Conservation (phyloP, 2,329 filamentous ascomycete species). For the Periconia digitata region DNA sequence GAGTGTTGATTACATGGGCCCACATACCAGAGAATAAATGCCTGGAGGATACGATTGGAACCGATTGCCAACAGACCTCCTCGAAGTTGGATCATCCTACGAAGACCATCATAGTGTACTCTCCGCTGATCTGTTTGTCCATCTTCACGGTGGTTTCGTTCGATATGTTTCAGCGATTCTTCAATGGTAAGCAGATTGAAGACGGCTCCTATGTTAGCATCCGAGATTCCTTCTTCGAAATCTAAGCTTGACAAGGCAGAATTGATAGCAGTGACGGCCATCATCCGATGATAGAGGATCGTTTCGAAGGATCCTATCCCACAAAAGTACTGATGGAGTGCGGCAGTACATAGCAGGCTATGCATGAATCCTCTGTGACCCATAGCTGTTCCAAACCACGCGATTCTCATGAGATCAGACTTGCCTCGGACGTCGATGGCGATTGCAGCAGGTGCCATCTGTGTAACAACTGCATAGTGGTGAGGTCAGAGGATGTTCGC, state of each 20-base stretch:
- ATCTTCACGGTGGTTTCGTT: slow-evolving; percentile 15
- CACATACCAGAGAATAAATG: slow-evolving; percentile 46
- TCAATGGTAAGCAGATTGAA: slow-evolving; percentile 43
- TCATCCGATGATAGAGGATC: slow-evolving; percentile 36
- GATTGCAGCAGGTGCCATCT: slow-evolving; percentile 41
- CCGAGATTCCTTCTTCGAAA: slow-evolving; percentile 28
- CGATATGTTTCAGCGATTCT: slow-evolving; percentile 27
- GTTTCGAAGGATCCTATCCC: slow-evolving; percentile 33
- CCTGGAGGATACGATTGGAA: slow-evolving; percentile 42
- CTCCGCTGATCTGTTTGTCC: slow-evolving; percentile 34
- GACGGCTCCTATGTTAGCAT: slow-evolving; percentile 42
- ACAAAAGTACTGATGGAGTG: slow-evolving; percentile 36
- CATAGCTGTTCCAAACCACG: slow-evolving; percentile 41
- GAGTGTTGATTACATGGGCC: not conserved
- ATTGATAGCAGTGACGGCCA: slow-evolving; percentile 39
- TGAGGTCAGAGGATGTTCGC: slow-evolving; percentile 17
- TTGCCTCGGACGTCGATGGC: slow-evolving; percentile 39
- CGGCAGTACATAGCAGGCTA: slow-evolving; percentile 39
- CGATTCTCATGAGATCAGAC: slow-evolving; percentile 37
- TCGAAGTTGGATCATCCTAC: slow-evolving; percentile 38
- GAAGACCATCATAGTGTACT: slow-evolving; percentile 37
- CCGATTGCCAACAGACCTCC: slow-evolving; percentile 36
- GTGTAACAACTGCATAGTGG: slow-evolving; percentile 30
- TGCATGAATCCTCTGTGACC: slow-evolving; percentile 42
- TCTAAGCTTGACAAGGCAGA: slow-evolving; percentile 31